Evolutionary conservation across 176 grass and related monocot species (phyloP).

Genomic region (Alopecurus myosuroides): DNA sequence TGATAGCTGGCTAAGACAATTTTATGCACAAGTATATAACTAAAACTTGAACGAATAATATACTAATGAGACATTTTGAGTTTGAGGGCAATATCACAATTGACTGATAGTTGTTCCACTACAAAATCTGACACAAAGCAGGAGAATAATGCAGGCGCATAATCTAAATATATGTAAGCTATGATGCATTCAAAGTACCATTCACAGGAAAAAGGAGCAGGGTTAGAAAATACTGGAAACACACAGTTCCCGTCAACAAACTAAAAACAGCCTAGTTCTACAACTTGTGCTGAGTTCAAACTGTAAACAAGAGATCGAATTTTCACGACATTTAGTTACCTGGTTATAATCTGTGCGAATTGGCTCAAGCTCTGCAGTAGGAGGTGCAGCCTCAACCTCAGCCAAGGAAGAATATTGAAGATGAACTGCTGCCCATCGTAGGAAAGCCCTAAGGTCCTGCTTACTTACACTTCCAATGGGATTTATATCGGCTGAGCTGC

Average conservation of each 20-base stretch:
- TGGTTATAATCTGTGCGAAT: constrained; percentile 79
- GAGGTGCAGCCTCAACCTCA: constrained; percentile 95
- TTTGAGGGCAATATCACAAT: not conserved
- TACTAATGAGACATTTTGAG: not conserved
- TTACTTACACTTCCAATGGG: constrained; percentile 98
- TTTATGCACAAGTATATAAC: not conserved
- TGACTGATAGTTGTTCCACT: not conserved
- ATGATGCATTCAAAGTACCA: not conserved
- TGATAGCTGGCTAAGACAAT: not conserved
- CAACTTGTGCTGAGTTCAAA: not conserved
- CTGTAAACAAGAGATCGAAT: not conserved
- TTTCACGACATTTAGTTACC: constrained; percentile 31
- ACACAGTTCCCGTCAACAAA: not conserved
- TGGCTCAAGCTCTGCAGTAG: constrained; percentile 94
- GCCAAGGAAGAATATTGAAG: constrained; percentile 89
- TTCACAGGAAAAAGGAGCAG: not conserved
- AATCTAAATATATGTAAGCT: not conserved
- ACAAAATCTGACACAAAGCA: not conserved
- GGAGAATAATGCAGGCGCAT: not conserved
- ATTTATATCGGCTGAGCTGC: constrained; percentile 96
- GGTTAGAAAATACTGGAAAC: not conserved
- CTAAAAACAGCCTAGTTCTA: not conserved
- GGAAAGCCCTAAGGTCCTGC: constrained; percentile 88
- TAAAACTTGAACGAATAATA: not conserved
- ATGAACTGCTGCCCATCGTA: constrained; percentile 81